Percentiles rank a stretch among this genome's conserved stretches.
Evolutionary conservation across 1,284 basidiomycete genomes (phyloP).

Genomic region (Fomitopsis schrenkii): DNA sequence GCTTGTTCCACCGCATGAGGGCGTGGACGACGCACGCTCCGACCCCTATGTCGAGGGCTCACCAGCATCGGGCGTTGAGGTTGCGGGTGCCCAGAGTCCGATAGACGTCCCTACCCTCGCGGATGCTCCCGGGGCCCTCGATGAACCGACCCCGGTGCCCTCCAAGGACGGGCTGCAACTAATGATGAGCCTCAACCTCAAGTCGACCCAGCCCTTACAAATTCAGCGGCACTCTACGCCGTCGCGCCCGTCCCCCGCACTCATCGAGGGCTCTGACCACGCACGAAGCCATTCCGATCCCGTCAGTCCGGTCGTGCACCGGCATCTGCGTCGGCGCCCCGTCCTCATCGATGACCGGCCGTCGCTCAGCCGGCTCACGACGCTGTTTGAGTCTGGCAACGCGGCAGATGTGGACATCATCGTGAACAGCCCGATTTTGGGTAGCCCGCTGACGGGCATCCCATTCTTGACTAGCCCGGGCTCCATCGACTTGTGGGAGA

Average conservation of each 20-base stretch:
- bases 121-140: constrained; percentile 15
- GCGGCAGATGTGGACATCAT: constrained; percentile 31
- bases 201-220: constrained; percentile 4
- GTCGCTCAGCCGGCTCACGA: constrained; percentile 34
- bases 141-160: constrained; percentile 36
- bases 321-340: constrained; percentile 30
- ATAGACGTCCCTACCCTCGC: neutral
- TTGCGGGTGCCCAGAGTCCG: constrained; percentile 1
- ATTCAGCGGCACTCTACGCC: constrained; percentile 37
- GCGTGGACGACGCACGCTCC: constrained; percentile 14
- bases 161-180: constrained; percentile 36
- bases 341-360: constrained; percentile 39
- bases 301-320: constrained; percentile 5
- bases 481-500: neutral
- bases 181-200: neutral
- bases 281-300: constrained; percentile 10
- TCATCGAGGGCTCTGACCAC: constrained; percentile 11
- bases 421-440: constrained; percentile 24
- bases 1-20: constrained; percentile 20
- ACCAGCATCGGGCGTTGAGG: constrained; percentile 6
- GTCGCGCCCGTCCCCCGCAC: constrained; percentile 37
- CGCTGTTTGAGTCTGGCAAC: constrained; percentile 36
- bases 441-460: constrained; percentile 5
- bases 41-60: constrained; percentile 14
- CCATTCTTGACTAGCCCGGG: neutral